phyloP scores from a whole-genome alignment of 768 basidiomycete species.

The Podaxis sp. region DNA sequence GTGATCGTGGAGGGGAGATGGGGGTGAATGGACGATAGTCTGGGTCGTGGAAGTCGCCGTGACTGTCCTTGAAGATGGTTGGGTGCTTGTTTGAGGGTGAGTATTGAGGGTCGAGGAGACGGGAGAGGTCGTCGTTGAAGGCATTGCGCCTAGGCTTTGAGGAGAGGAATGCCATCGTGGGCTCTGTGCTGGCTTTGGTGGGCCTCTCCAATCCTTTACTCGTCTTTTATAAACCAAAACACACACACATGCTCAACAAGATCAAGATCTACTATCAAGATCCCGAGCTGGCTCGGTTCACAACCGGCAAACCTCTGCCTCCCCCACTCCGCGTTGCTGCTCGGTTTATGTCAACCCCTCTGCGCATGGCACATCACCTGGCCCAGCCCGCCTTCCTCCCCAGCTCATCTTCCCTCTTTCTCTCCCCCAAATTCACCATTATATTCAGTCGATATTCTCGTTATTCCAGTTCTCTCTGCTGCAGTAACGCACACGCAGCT shows the following conservation, averaged over 20 bases:
- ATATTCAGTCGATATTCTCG: neutral
- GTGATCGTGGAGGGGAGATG: constrained; percentile 5
- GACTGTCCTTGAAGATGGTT: constrained; percentile 10
- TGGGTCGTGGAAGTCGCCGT: constrained; percentile 17
- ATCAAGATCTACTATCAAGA: neutral
- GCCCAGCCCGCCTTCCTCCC: neutral
- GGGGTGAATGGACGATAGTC: constrained; percentile 16
- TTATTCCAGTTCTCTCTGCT: neutral
- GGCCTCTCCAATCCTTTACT: neutral
- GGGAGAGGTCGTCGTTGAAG: constrained; percentile 12
- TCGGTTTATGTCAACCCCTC: neutral
- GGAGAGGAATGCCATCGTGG: constrained; percentile 7
- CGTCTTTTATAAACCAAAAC: neutral
- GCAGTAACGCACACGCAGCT: neutral
- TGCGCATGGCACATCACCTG: neutral
- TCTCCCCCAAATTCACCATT: neutral
- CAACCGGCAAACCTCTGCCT: neutral
- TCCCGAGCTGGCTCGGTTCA: neutral
- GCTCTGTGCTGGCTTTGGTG: neutral
- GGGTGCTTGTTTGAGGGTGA: constrained; percentile 6
- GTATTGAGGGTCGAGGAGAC: constrained; percentile 17
- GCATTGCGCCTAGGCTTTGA: constrained; percentile 4
- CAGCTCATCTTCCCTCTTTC: neutral
- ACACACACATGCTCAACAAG: neutral
- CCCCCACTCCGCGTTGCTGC: constrained; percentile 10